Base-by-base conservation (phyloP, 164 flowering plant species). In the Tinospora cordifolia region DNA sequence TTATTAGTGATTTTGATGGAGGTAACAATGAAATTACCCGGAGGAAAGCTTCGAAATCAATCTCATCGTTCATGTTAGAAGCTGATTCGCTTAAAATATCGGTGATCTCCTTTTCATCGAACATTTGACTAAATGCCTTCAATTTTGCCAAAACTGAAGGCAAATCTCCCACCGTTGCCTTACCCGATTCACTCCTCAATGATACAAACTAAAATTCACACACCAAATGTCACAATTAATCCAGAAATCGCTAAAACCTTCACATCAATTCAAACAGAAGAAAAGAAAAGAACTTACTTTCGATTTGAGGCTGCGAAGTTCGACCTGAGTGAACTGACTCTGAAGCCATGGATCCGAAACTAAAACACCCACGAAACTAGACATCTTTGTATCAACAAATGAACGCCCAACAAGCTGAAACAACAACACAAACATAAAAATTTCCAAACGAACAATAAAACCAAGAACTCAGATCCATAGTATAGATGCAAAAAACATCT, bases 301-400 rank as follows among this genome's bases (percentile, higher is more conserved):
- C 47, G 94, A 81, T 81, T 85, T 83, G 70, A 89, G 84, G 69
- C 82, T 59, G 1, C 88, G 87, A 70, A 89, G 84, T 79, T 87
- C 91, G 47, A 89, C 91, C 76, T 89, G 91, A 19, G 90, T 89
- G 81, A 89, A 89, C 59, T 89, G 94, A 79, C 87, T 85, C 36
- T 89, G 91, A 54, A 89, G 88, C 90, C 88, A 84, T 80, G 85
- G 86, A 86, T 89, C 94, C 58, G 90, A 86, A 59, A 89, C 89
- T 62, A 83, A 1, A 15, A 89, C 89, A 46, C 91, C 94, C 60
- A 74, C 85, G 69, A 77, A 87, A 71, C 89, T 71, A 67, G 93
- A 82, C 94, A 89, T 89, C 47, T 70, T 80, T 62, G 26, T n/a
- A 58, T n/a, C 5, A 17, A 6, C 25, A 12, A 24, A 4, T 24